Conservation (phyloP, 164 flowering plant genomes). For the Hamamelis virginiana region DNA sequence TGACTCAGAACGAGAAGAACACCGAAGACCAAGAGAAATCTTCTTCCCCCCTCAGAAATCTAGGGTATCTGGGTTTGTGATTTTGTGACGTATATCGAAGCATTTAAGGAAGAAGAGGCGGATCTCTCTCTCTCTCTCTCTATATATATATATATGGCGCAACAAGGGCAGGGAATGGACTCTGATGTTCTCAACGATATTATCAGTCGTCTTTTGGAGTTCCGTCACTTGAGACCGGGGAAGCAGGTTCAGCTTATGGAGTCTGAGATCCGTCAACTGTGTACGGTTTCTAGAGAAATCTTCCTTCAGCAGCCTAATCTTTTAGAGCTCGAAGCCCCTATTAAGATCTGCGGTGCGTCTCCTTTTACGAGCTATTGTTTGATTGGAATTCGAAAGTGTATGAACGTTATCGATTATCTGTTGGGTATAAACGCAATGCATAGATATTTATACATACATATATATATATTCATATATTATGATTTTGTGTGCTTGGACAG, state of each 20-base stretch:
- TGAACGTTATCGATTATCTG: too few species aligned
- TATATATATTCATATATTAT: too few species aligned
- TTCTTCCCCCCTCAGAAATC: too few species aligned
- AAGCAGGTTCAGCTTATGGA: conserved; percentile 45
- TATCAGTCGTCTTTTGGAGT: conserved; percentile 34
- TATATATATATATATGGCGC: background rate
- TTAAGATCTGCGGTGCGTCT: conserved; percentile 39
- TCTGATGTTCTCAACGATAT: conserved; percentile 36
- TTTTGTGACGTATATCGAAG: background rate
- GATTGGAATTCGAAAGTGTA: too few species aligned
- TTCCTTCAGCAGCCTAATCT: conserved; percentile 41
- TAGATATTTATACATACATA: too few species aligned
- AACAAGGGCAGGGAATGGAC: conserved; percentile 26
- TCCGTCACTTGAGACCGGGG: conserved; percentile 23
- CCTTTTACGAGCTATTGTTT: background rate
- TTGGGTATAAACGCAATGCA: too few species aligned
- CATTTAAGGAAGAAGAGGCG: background rate
- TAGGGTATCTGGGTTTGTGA: background rate
- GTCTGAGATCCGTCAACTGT: conserved; percentile 38
- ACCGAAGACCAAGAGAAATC: too few species aligned
- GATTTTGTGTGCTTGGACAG: too few species aligned
- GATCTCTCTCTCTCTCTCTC: too few species aligned
- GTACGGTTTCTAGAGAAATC: conserved; percentile 31
- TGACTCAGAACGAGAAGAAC: too few species aligned
- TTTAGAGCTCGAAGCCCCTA: conserved; percentile 42